phyloP scores from a whole-genome alignment of 2,329 filamentous ascomycete genomes.

The Claviceps pazoutovae region DNA sequence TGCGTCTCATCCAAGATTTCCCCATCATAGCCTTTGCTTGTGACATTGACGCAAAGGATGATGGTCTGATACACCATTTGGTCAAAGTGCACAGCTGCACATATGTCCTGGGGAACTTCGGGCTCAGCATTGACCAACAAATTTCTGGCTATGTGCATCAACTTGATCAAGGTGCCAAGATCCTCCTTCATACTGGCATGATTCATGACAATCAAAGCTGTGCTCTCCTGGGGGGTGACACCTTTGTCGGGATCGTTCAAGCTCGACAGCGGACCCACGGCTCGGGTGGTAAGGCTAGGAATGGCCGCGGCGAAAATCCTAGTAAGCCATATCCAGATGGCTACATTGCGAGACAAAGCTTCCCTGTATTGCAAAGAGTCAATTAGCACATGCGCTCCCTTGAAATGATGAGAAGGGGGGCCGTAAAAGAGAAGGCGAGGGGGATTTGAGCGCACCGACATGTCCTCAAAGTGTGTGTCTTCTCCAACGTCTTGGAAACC shows the following conservation, averaged over 20 bases:
- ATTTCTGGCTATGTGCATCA: slow-evolving; percentile 53
- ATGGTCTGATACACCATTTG: slow-evolving; percentile 53
- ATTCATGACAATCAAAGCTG: slow-evolving; percentile 48
- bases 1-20: slow-evolving; percentile 46
- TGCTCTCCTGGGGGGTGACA: slow-evolving; percentile 47
- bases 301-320: slow-evolving; percentile 48
- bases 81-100: slow-evolving; percentile 49
- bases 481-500: slow-evolving; percentile 47
- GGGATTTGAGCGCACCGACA: slow-evolving; percentile 32
- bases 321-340: slow-evolving; percentile 51
- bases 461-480: slow-evolving; percentile 47
- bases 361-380: slow-evolving; percentile 27
- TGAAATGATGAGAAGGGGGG: not conserved
- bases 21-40: slow-evolving; percentile 52
- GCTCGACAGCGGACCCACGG: slow-evolving; percentile 40
- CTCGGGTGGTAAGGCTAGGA: slow-evolving; percentile 44
- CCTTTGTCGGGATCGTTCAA: slow-evolving; percentile 40
- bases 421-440: not conserved
- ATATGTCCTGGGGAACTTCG: slow-evolving; percentile 51
- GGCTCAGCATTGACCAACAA: slow-evolving; percentile 50
- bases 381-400: slow-evolving; percentile 6
- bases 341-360: slow-evolving; percentile 45
- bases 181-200: slow-evolving; percentile 47
- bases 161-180: slow-evolving; percentile 48
- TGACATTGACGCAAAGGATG: slow-evolving; percentile 51